These are phyloP conservation scores for Penicillium parvum DNA, from an alignment of 495 filamentous ascomycete genomes.

Conservation along the genomic window DNA sequence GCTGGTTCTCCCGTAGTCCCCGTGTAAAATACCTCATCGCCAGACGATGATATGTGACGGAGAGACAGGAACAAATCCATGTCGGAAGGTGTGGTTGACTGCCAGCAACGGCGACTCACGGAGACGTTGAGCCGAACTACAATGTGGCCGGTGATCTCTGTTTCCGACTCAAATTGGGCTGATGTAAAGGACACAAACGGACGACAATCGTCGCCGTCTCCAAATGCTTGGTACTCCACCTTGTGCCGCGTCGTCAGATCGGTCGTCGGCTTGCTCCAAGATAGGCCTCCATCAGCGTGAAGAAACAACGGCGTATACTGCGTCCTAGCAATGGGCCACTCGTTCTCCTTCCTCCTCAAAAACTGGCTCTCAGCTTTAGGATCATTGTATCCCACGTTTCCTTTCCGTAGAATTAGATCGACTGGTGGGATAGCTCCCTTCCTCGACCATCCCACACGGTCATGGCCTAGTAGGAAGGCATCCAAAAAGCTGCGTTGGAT, in stretches of 20 bases:
- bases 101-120: slow-evolving; percentile 38
- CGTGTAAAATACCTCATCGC: slow-evolving; percentile 62
- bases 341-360: too few species aligned
- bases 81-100: slow-evolving; percentile 38
- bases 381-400: too few species aligned
- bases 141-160: slow-evolving; percentile 62
- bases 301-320: too few species aligned
- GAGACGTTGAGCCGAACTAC: slow-evolving; percentile 59
- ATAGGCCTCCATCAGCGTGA: too few species aligned
- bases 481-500: slow-evolving; percentile 55
- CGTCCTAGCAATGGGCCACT: too few species aligned
- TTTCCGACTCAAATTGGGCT: slow-evolving; percentile 9
- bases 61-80: slow-evolving; percentile 65
- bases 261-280: too few species aligned
- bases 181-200: slow-evolving; percentile 38
- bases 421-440: slow-evolving; percentile 39
- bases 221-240: too few species aligned
- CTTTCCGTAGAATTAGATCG: slow-evolving; percentile 47
- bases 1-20: slow-evolving; percentile 45
- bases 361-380: too few species aligned
- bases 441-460: slow-evolving; percentile 50
- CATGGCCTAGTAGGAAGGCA: slow-evolving; percentile 56
- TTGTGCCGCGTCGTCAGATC: too few species aligned
- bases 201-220: too few species aligned
- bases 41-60: slow-evolving; percentile 50